Evolutionary conservation across 345 rosid genomes (phyloP).

Genomic region (Hevea brasiliensis): DNA sequence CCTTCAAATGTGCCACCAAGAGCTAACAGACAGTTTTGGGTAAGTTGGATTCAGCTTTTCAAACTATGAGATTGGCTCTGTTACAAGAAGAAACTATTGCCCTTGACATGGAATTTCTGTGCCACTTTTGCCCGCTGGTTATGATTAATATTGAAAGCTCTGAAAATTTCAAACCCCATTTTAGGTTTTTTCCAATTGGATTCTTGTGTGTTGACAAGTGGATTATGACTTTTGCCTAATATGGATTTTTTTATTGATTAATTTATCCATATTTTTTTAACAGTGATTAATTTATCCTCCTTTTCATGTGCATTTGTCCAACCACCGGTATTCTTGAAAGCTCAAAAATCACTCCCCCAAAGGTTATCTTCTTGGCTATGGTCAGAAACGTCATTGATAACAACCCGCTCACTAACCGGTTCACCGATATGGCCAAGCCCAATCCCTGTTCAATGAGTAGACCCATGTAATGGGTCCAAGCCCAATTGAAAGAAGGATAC

Average conservation of each 20-base stretch:
- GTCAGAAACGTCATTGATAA: conserved; percentile 62
- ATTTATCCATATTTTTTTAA: no score
- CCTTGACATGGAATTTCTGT: conserved; percentile 36
- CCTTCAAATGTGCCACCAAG: conserved; percentile 30
- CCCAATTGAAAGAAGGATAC: conserved; percentile 69
- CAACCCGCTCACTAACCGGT: conserved; percentile 61
- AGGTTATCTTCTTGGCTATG: conserved; percentile 40
- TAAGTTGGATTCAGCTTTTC: conserved; percentile 39
- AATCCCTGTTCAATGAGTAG: conserved; percentile 72
- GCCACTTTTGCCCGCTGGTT: conserved; percentile 10
- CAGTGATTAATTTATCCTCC: background rate
- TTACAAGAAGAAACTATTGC: conserved; percentile 24
- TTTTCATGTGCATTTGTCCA: conserved; percentile 32
- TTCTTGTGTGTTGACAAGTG: background rate
- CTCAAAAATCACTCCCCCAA: conserved; percentile 56
- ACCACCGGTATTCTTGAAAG: conserved; percentile 46
- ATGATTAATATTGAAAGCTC: conserved; percentile 21
- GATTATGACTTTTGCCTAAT: conserved; percentile 15
- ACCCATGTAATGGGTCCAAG: conserved; percentile 80
- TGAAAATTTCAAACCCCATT: conserved; percentile 32
- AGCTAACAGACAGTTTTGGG: conserved; percentile 43
- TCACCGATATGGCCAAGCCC: conserved; percentile 59
- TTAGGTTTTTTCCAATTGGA: conserved; percentile 2
- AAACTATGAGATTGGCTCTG: conserved; percentile 9
- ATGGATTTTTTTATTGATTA: background rate